Conservation (phyloP, 345 rosid species). For the Euphorbia tirucalli region DNA sequence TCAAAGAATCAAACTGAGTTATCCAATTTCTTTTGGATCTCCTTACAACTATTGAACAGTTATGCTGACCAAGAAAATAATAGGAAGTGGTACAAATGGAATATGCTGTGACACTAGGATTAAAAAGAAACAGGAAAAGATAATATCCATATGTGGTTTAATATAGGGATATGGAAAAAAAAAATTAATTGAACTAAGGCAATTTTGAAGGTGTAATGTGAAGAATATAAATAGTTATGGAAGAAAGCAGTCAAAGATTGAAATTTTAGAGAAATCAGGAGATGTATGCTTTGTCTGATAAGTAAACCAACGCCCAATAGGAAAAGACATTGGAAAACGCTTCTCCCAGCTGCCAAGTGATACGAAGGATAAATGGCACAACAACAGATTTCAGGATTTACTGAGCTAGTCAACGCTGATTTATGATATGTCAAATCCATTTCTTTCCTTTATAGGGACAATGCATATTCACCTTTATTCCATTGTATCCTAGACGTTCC, state of each 20-base stretch:
- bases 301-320: not conserved
- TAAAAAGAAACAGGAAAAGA: not conserved
- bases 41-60: not conserved
- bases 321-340: not conserved
- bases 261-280: not conserved
- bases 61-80: not conserved
- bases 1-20: not conserved
- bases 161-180: not conserved
- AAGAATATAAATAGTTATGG: not conserved
- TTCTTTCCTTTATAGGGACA: not conserved
- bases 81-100: not conserved
- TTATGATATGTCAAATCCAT: not conserved
- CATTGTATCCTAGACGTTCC: conserved; percentile 96
- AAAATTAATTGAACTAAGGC: not conserved
- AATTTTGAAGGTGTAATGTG: not conserved
- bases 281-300: not conserved
- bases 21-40: not conserved
- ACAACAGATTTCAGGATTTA: not conserved
- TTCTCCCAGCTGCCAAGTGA: not conserved
- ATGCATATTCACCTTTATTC: conserved; percentile 65
- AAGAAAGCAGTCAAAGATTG: not conserved
- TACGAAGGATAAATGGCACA: not conserved
- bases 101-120: not conserved
- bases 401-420: not conserved
- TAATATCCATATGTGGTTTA: not conserved